Conservation (phyloP, 441 rosid genomes). For the Euphorbia corollata region DNA sequence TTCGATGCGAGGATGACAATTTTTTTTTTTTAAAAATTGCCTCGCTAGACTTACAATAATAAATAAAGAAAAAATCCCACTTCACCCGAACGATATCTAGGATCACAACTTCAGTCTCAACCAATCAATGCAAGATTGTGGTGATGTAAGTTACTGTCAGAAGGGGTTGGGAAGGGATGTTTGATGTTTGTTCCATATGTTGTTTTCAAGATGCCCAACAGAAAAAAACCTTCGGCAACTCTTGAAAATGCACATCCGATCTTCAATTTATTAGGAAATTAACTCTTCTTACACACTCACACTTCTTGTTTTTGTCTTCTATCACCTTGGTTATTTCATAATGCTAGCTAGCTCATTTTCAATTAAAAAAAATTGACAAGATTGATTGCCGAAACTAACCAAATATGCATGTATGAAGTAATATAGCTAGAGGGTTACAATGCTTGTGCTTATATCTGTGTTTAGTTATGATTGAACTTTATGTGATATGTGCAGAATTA, state of each 20-base stretch:
- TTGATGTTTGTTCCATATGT: background rate
- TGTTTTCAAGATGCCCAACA: background rate
- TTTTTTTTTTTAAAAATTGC: too few relatives aligned
- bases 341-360: background rate
- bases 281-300: background rate
- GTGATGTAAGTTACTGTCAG: background rate
- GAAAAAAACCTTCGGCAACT: background rate
- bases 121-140: background rate
- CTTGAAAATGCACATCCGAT: background rate
- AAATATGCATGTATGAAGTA: background rate
- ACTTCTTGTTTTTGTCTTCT: background rate
- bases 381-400: background rate
- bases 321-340: background rate
- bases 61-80: too few relatives aligned
- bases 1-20: background rate
- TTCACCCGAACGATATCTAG: too few relatives aligned
- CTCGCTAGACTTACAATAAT: too few relatives aligned
- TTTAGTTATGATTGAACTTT: conserved; percentile 5
- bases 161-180: background rate
- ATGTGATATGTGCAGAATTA: background rate
- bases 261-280: background rate
- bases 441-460: background rate
- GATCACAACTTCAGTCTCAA: too few relatives aligned
- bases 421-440: background rate
- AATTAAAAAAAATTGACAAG: background rate